Base-by-base conservation (phyloP, 2,329 filamentous ascomycete genomes). In the Didymella arachidicola region DNA sequence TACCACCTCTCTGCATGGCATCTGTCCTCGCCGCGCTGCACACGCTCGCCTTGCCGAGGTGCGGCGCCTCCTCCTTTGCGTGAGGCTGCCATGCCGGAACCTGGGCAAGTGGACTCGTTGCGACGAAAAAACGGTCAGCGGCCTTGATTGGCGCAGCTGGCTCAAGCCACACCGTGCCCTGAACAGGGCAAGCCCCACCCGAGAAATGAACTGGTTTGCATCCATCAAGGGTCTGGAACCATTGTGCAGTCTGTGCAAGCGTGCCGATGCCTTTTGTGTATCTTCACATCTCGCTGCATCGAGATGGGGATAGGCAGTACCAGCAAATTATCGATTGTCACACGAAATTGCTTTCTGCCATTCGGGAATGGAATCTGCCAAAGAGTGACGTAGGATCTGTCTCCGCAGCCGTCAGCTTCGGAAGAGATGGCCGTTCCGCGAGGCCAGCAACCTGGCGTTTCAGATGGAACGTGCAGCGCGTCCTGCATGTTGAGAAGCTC, bases 121-220 rank as follows among this genome's bases (percentile, higher is more conserved):
- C 44, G 14, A 12, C 44, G 25, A 43, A 47, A 55, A 55, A 60
- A 55, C 57, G 46, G 57, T 48, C 46, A 46, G 18, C 22, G 41
- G 46, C 38, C 46, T 36, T 54, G 47, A 61, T 58, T 59, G 53
- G 43, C 29, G 48, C 60, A 48, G 46, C 56, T 41, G 19, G 52
- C 60, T 53, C 56, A 57, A 59, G 60, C 60, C 56, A 62, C 56
- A 48, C 27, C 32, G 52, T 59, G 60, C 56, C 56, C 59, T 41
- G 43, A 58, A 52, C 59, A 14, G 38, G 12, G 19, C 16, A 52
- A n/a, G 52, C 7, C 44, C 59, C 59, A 62, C 55, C 39, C 26
- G 29, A 48, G 57, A 60, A 60, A 60, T 60, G 57, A 60, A 60
- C 57, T 30, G 56, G 57, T 60, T 60, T 52, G 47, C 56, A 46